phyloP scores from a whole-genome alignment of 208 protist genomes.

The Phytomonas sp. region DNA sequence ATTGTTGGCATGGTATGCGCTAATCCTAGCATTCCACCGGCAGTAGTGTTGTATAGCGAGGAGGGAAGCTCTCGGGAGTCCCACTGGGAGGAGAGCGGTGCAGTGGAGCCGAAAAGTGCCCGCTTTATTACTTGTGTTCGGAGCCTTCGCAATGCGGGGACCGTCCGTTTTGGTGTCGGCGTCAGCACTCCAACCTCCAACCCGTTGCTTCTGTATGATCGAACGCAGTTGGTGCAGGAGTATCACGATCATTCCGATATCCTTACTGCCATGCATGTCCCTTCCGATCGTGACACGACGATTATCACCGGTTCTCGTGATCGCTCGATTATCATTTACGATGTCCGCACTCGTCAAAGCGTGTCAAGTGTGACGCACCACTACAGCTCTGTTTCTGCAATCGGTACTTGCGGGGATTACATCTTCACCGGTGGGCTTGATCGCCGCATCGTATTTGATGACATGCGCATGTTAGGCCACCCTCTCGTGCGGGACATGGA shows the following conservation, averaged over 20 bases:
- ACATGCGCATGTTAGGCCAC: slow-evolving; percentile 74
- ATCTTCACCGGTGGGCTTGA: slow-evolving; percentile 81
- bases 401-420: slow-evolving; percentile 66
- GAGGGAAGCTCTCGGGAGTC: slow-evolving; percentile 38
- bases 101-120: slow-evolving; percentile 58
- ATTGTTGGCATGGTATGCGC: slow-evolving; percentile 68
- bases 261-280: slow-evolving; percentile 69
- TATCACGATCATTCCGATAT: slow-evolving; percentile 81
- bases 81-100: slow-evolving; percentile 68
- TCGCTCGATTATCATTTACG: slow-evolving; percentile 73
- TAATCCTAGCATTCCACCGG: slow-evolving; percentile 35
- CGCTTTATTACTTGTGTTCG: slow-evolving; percentile 71
- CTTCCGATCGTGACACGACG: slow-evolving; percentile 46
- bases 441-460: slow-evolving; percentile 59
- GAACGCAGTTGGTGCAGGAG: slow-evolving; percentile 45
- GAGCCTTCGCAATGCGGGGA: slow-evolving; percentile 26
- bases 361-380: slow-evolving; percentile 48
- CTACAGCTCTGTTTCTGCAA: slow-evolving; percentile 66
- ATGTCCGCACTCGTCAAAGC: slow-evolving; percentile 35
- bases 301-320: slow-evolving; percentile 82
- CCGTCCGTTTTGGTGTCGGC: slow-evolving; percentile 53
- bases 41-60: slow-evolving; percentile 69
- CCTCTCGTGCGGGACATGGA: slow-evolving; percentile 49
- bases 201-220: slow-evolving; percentile 58
- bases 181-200: slow-evolving; percentile 31